Evolutionary conservation across 1,139 yeast genomes (phyloP), one percentile per base, ranked within the genome.

Genomic region (Arxiozyma telluris): DNA sequence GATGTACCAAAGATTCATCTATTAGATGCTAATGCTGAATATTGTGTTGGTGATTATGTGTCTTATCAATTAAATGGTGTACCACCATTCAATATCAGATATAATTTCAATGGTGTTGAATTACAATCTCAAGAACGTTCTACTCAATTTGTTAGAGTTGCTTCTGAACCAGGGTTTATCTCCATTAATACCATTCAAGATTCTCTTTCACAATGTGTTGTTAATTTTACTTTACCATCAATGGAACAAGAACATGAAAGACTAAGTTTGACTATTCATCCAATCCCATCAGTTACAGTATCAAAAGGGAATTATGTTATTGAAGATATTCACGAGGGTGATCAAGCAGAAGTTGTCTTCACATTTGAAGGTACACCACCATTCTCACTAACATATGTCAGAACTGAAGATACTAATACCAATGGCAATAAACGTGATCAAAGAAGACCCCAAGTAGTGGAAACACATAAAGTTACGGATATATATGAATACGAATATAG

Each of bases 21-120:
- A 23, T 59, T 73, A 9, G 73, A 72, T 12, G 68, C 77, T 1
- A 66, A 70, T 22, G 71, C 73, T 39, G 76, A 78, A 61, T 86
- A 82, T 64, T 93, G 99, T 77, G 96, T 91, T 43, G 98, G 98
- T 4, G 98, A 93, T 58, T 86, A 87, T 59, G 80, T 93, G 30
- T 77, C 85, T 0, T 88, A 88, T 65, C 80, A 84, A 57, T 70
- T 93, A 57, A 79, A 80, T 17, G 98, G 98, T 5, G 76, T 80
- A 3, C 80, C 96, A 0, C 96, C 96, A 27, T 90, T 88, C 68
- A 77, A 77, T 0, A 78, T 94, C 3, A 79, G 76, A 51, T 93
- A 93, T 67, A 78, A 78, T 18, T 91, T 91, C 72, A 84, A 87
- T 61, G 85, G 79, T 3, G 73, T 76, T 46, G 70, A 72, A 27